Evolutionary conservation across 2,329 filamentous ascomycete genomes (phyloP).

Genomic region (Trichoderma sp.): DNA sequence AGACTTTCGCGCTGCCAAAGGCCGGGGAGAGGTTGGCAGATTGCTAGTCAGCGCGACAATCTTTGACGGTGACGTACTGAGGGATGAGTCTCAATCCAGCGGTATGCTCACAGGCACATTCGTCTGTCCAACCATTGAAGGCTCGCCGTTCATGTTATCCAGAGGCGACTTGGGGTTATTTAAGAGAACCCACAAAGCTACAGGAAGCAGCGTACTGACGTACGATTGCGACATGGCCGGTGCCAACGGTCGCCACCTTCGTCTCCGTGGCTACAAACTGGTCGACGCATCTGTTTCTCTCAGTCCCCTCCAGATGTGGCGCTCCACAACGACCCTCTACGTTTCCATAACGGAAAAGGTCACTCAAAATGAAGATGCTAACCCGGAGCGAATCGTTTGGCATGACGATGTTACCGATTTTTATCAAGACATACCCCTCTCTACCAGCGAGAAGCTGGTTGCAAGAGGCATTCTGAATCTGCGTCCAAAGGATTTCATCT

Average conservation of each 20-base stretch:
- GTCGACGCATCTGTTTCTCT: slow-evolving; percentile 62
- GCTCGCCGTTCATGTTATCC: slow-evolving; percentile 62
- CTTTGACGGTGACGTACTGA: slow-evolving; percentile 41
- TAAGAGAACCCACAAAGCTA: slow-evolving; percentile 50
- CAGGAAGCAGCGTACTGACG: slow-evolving; percentile 59
- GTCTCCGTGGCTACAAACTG: slow-evolving; percentile 64
- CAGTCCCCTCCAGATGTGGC: slow-evolving; percentile 59
- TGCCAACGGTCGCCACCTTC: slow-evolving; percentile 52
- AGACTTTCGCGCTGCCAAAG: slow-evolving; percentile 53
- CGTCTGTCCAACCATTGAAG: slow-evolving; percentile 37
- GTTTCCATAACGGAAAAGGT: slow-evolving; percentile 59
- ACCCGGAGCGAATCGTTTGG: background rate
- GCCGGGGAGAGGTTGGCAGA: slow-evolving; percentile 56
- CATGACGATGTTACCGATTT: background rate
- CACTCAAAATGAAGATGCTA: background rate
- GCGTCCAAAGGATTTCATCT: slow-evolving; percentile 52
- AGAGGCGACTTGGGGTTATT: slow-evolving; percentile 61
- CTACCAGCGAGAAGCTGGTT: slow-evolving; percentile 30
- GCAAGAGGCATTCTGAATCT: slow-evolving; percentile 62
- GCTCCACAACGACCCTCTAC: slow-evolving; percentile 62
- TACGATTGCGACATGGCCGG: slow-evolving; percentile 64
- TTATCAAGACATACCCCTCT: background rate
- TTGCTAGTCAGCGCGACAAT: slow-evolving; percentile 61
- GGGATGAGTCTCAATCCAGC: background rate
- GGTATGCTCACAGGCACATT: slow-evolving; percentile 59